These are phyloP conservation scores for Chenopodium album DNA, from an alignment of 148 eudicot species.

Conservation along the genomic window DNA sequence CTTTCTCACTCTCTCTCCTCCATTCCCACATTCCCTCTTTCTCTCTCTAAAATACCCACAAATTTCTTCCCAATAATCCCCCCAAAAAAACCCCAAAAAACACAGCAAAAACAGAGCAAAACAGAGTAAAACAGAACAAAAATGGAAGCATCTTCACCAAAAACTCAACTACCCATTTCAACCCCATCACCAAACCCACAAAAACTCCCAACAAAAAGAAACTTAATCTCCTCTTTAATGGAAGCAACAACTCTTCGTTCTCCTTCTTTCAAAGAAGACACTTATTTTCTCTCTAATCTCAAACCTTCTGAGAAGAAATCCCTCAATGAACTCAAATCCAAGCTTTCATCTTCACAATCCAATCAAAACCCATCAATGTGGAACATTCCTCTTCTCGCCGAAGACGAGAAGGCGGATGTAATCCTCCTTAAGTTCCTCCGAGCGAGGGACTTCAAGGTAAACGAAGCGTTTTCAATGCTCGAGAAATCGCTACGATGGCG, in stretches of 20 bases:
- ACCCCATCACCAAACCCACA: constrained; percentile 35
- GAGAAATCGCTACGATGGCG: constrained; percentile 60
- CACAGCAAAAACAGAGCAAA: background rate
- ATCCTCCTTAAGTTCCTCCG: constrained; percentile 76
- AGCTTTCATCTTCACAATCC: constrained; percentile 33
- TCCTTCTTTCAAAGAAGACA: constrained; percentile 80
- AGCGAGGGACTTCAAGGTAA: constrained; percentile 71
- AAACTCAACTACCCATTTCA: constrained; percentile 20
- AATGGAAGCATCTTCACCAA: constrained; percentile 44
- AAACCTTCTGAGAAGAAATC: constrained; percentile 58
- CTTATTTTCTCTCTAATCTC: constrained; percentile 59
- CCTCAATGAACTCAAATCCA: constrained; percentile 49
- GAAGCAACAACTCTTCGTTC: constrained; percentile 51
- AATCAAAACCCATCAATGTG: constrained; percentile 52
- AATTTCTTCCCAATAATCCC: background rate
- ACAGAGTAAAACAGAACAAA: background rate
- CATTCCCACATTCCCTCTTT: background rate
- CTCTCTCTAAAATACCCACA: background rate
- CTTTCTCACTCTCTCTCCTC: background rate
- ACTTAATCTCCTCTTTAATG: constrained; percentile 53
- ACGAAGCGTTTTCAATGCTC: constrained; percentile 60
- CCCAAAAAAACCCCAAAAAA: background rate
- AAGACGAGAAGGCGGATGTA: constrained; percentile 55
- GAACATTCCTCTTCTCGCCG: constrained; percentile 49
- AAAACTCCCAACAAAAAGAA: constrained; percentile 36